phyloP scores from a whole-genome alignment of 805 yeast genomes.

The Lipomyces spencermartinsiae region DNA sequence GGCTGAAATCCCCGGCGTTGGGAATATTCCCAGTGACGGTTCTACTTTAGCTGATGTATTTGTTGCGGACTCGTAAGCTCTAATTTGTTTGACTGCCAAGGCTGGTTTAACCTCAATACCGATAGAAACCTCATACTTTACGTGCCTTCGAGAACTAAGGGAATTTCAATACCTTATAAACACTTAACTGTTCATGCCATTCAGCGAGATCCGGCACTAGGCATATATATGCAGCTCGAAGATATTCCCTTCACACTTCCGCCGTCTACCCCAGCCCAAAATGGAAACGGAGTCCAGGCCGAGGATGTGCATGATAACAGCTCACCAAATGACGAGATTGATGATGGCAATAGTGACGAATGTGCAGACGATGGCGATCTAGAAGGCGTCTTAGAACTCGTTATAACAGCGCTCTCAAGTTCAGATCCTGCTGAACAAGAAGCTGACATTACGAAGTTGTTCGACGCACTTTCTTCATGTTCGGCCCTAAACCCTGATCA shows the following conservation, averaged over 20 bases:
- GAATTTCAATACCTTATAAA: slow-evolving; percentile 21
- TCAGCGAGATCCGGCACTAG: slow-evolving; percentile 24
- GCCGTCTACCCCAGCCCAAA: not conserved
- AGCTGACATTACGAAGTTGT: slow-evolving; percentile 15
- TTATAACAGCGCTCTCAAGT: not conserved
- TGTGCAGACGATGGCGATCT: not conserved
- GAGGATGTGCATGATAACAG: not conserved
- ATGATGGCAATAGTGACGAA: not conserved
- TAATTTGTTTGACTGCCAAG: not conserved
- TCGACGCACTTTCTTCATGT: slow-evolving; percentile 23
- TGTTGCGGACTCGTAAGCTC: not conserved
- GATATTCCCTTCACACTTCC: slow-evolving; percentile 12
- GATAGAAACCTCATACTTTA: slow-evolving; percentile 18
- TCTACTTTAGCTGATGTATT: not conserved
- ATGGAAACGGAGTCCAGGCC: not conserved
- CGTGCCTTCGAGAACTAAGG: slow-evolving; percentile 11
- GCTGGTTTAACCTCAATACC: not conserved
- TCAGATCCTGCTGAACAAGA: slow-evolving; percentile 1
- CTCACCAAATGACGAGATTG: slow-evolving; percentile 10
- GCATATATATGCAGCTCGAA: slow-evolving; percentile 32
- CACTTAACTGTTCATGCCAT: slow-evolving; percentile 29
- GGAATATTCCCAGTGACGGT: not conserved
- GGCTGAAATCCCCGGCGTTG: slow-evolving; percentile 1
- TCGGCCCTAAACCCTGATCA: slow-evolving; percentile 9
- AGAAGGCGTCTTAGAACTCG: slow-evolving; percentile 8